Percentiles rank a stretch among this genome's conserved stretches.
Conservation (phyloP, 495 filamentous ascomycete genomes). For the Darksidea phi region DNA sequence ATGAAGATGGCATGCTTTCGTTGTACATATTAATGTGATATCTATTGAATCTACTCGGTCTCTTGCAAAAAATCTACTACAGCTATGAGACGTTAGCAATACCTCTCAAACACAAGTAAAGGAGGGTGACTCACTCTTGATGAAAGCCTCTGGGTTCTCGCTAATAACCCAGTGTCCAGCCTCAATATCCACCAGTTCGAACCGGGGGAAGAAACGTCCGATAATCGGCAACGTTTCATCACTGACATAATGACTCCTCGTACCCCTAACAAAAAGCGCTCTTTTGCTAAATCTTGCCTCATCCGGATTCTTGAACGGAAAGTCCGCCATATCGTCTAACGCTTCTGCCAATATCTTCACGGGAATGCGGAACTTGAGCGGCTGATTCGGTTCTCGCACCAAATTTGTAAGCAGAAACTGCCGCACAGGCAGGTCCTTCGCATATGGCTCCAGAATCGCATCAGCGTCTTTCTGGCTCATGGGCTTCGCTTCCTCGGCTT, state of each 20-base stretch:
- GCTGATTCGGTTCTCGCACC: constrained; percentile 51
- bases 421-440: constrained; percentile 71
- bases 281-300: constrained; percentile 67
- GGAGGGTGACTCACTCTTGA: constrained; percentile 59
- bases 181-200: constrained; percentile 77
- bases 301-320: constrained; percentile 71
- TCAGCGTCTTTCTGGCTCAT: constrained; percentile 75
- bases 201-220: constrained; percentile 84
- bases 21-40: neutral
- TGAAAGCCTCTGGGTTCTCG: constrained; percentile 85
- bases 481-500: constrained; percentile 66
- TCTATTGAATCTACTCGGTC: constrained; percentile 46
- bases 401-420: constrained; percentile 96
- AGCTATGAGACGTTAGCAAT: constrained; percentile 43
- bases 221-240: constrained; percentile 86
- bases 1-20: neutral
- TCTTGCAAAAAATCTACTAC: constrained; percentile 63
- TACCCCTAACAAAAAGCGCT: constrained; percentile 80
- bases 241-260: constrained; percentile 77
- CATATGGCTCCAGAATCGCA: constrained; percentile 72
- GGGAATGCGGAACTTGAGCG: constrained; percentile 60
- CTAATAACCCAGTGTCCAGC: constrained; percentile 93
- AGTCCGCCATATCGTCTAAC: constrained; percentile 73
- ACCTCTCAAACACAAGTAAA: neutral
- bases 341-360: constrained; percentile 56